Evolutionary conservation across 2,329 filamentous ascomycete genomes (phyloP), one percentile per base, ranked within the genome.

Genomic region (Drechslerella coelobrocha): DNA sequence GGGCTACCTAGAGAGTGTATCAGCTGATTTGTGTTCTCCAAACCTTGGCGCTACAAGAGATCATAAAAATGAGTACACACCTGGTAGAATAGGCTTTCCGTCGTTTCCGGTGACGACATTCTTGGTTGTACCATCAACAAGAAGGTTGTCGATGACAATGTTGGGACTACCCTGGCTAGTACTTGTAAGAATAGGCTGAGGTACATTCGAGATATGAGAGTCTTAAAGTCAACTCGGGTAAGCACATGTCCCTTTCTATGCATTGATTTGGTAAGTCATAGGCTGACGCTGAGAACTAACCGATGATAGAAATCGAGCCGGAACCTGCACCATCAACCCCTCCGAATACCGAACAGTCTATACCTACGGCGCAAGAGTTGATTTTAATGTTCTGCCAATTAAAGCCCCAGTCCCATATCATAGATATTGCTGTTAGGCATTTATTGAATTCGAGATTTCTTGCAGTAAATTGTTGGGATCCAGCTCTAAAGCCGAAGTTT

Each of bases 401-500:
- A 82, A 82, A 87, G 83, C 87, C 83, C 85, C 85, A 88, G 68
- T 85, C 79, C 84, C 84, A 87, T 9, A 84, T 78, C 73, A 85
- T 82, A 23, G 82, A 81, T 48, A 88, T 85, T 1, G 82, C 84
- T 0, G 83, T 85, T 0, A 80, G 78, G 17, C 80, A 80, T 43
- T 81, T 79, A 43, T 82, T 80, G 76, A 87, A 85, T 0, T 78
- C 81, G 24, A 88, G 73, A 72, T 86, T 84, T 8, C 82, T 81
- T 68, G 83, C 84, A 0, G 85, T 88, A 73, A 84, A 86, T 79
- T 96, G 91, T 80, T 96, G 91, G 79, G 52, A 55, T 39, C 39
- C 24, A 17, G 48, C 39, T 10, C 17, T 17, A 23, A 53, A 78
- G 55, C 91, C 90, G 74, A 87, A 87, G 74, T 85, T 84, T 72